Evolutionary conservation across 306 rosid species (phyloP).

Genomic region (Lathyrus sativus): DNA sequence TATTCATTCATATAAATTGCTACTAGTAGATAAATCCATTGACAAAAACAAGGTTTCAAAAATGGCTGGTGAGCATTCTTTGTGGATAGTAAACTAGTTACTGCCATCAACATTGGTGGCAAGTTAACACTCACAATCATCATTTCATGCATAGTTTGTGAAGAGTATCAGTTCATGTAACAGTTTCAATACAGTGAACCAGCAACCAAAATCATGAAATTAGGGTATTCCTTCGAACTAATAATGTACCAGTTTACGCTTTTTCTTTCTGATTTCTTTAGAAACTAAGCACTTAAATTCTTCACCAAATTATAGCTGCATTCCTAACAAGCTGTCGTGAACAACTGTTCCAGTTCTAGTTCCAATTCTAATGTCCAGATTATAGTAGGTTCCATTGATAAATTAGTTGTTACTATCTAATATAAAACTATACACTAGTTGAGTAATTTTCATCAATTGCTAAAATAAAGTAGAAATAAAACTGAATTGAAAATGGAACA

Average conservation of each 20-base stretch:
- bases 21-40: not conserved
- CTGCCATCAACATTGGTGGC: conserved; percentile 33
- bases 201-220: conserved; percentile 48
- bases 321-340: conserved; percentile 41
- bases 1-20: not conserved
- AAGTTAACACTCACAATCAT: conserved; percentile 58
- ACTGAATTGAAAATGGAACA: no score
- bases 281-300: conserved; percentile 16
- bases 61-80: conserved; percentile 60
- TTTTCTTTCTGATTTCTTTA: conserved; percentile 3
- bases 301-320: conserved; percentile 70
- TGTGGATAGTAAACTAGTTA: conserved; percentile 32
- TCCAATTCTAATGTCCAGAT: no score
- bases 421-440: no score
- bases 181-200: conserved; percentile 53
- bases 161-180: no score
- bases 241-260: not conserved
- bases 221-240: conserved; percentile 64
- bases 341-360: no score
- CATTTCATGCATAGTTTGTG: conserved; percentile 64
- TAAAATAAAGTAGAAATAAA: no score
- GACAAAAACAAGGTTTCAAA: not conserved
- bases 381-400: no score
- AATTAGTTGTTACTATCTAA: no score
- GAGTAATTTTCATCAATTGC: no score